Evolutionary conservation across 371 early-diverging fungal species (phyloP).

Genomic region (Lichtheimia hyalospora): DNA sequence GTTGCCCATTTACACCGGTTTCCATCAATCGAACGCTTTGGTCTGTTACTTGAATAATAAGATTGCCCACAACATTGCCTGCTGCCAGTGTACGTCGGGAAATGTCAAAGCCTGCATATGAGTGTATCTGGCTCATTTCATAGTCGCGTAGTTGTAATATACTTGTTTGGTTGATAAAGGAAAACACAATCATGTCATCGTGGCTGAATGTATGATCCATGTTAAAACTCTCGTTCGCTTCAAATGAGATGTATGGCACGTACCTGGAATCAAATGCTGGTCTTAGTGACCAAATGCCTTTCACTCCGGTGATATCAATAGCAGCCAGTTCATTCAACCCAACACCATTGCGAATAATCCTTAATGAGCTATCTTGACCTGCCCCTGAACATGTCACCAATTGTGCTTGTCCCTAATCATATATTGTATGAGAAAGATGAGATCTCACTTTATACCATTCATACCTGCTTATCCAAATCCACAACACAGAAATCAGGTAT

Average conservation of each 20-base stretch:
- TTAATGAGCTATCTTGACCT: slow-evolving; percentile 72
- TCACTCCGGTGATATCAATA: slow-evolving; percentile 69
- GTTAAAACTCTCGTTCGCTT: background rate
- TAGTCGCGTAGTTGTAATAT: slow-evolving; percentile 32
- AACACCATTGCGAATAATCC: slow-evolving; percentile 89
- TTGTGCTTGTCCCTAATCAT: slow-evolving; percentile 58
- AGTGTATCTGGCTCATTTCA: slow-evolving; percentile 28
- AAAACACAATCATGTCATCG: slow-evolving; percentile 58
- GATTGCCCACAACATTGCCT: slow-evolving; percentile 29
- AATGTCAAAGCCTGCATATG: slow-evolving; percentile 34
- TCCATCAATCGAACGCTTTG: slow-evolving; percentile 39
- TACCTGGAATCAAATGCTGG: slow-evolving; percentile 28
- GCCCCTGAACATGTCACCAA: slow-evolving; percentile 88
- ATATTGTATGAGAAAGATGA: background rate
- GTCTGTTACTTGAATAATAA: slow-evolving; percentile 45
- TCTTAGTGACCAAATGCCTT: slow-evolving; percentile 74
- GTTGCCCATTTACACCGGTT: slow-evolving; percentile 16
- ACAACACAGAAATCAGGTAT: slow-evolving; percentile 84
- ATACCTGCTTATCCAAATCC: slow-evolving; percentile 74
- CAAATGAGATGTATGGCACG: background rate
- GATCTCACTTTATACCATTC: background rate
- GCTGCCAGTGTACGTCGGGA: slow-evolving; percentile 37
- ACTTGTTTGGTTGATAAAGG: slow-evolving; percentile 53
- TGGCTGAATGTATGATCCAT: slow-evolving; percentile 14
- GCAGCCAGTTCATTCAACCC: slow-evolving; percentile 76